phyloP scores from a whole-genome alignment of 768 basidiomycete genomes.

The Boletus sp. region DNA sequence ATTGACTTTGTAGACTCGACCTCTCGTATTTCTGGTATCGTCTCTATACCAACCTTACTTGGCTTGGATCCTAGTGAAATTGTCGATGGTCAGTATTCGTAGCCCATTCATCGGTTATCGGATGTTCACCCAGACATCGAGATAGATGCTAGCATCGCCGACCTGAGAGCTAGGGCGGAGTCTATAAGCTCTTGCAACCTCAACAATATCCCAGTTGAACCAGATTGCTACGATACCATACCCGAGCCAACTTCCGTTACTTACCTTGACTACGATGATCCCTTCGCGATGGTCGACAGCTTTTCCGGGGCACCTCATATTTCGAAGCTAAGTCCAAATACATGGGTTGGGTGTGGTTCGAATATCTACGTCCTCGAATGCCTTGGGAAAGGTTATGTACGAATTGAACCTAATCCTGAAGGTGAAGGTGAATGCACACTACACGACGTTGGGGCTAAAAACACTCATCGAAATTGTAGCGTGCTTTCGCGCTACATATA shows the following conservation, averaged over 20 bases:
- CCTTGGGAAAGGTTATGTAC: slow-evolving; percentile 65
- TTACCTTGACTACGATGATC: slow-evolving; percentile 76
- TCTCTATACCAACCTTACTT: slow-evolving; percentile 80
- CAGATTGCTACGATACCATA: slow-evolving; percentile 34
- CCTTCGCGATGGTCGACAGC: slow-evolving; percentile 55
- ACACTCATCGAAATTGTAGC: slow-evolving; percentile 18
- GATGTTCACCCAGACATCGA: background rate
- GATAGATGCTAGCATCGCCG: slow-evolving; percentile 52
- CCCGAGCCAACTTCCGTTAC: slow-evolving; percentile 63
- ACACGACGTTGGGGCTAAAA: background rate
- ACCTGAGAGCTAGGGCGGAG: slow-evolving; percentile 44
- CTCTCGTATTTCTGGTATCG: slow-evolving; percentile 63
- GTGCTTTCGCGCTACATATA: slow-evolving; percentile 52
- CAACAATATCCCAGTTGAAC: background rate
- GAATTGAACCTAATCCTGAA: slow-evolving; percentile 48
- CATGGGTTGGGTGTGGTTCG: slow-evolving; percentile 81
- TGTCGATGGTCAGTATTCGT: slow-evolving; percentile 47
- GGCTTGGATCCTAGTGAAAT: slow-evolving; percentile 76
- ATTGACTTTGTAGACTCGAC: slow-evolving; percentile 89
- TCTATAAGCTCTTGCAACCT: slow-evolving; percentile 9
- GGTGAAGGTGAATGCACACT: slow-evolving; percentile 32
- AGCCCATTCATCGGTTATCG: background rate
- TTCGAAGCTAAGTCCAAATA: slow-evolving; percentile 49
- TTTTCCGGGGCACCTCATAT: slow-evolving; percentile 57
- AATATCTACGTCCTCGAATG: slow-evolving; percentile 73